Conservation (phyloP, 2,329 filamentous ascomycete genomes). For the Beauveria medogensis region DNA sequence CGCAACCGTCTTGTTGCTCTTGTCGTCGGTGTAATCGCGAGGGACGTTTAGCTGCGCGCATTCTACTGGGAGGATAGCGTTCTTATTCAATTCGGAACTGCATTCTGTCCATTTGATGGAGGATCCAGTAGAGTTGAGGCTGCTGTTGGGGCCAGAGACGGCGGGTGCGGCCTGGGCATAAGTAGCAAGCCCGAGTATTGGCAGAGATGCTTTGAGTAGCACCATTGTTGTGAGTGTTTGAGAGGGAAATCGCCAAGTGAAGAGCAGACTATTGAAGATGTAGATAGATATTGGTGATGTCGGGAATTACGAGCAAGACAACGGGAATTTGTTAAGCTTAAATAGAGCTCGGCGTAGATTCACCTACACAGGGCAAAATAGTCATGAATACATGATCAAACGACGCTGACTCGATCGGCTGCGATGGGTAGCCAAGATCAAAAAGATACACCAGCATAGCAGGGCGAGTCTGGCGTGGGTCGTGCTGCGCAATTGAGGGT, state of each 20-base stretch:
- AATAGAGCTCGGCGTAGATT: background rate
- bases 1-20: slow-evolving; percentile 8
- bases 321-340: background rate
- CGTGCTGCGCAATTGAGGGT: background rate
- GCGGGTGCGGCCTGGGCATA: background rate
- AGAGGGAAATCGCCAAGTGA: background rate
- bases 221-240: background rate
- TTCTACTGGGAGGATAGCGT: slow-evolving; percentile 3
- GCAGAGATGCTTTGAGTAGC: background rate
- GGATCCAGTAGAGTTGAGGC: background rate
- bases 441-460: background rate
- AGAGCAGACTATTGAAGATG: background rate
- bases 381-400: background rate
- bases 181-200: background rate
- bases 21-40: slow-evolving; percentile 13
- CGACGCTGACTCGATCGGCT: background rate
- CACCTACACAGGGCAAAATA: background rate
- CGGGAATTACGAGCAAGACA: no score
- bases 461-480: background rate
- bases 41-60: slow-evolving; percentile 15
- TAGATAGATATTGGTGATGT: background rate
- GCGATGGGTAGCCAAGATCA: background rate
- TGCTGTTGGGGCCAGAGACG: background rate
- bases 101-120: background rate
- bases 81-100: background rate